Evolutionary conservation across 331 rosid genomes (phyloP), one percentile per base, ranked within the genome.

Genomic region (Prunus yedoensis): DNA sequence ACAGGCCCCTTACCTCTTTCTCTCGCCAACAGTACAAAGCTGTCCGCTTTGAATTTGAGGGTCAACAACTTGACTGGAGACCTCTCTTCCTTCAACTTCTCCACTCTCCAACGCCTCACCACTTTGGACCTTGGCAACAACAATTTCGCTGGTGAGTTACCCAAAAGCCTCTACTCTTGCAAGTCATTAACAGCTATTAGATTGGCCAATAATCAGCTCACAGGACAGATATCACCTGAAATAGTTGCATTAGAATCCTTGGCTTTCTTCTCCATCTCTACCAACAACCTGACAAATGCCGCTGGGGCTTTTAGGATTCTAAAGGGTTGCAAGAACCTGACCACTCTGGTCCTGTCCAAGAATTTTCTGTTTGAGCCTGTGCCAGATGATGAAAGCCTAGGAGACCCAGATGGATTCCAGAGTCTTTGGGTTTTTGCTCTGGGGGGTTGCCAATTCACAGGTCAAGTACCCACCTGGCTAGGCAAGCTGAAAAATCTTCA

Each of bases 391-490:
- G 43, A 38, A 6, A 38, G 43, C 43, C 2, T 6, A 6, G 43
- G 2, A 1, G 63, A 86, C 70, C 79, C 85, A 4, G 83, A 74
- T n/a, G 89, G 80, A 38, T 94, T 94, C 77, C 94, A 77, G 66
- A 85, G 75, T 30, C 78, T 94, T 20, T 92, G 84, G 74, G 80
- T 88, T 80, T 78, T 94, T 27, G 91, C 86, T 56, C 68, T 94
- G 0, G 1, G 38, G 38, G 38, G 38, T 32, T 32, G 38, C 38
- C 38, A 32, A 32, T 32, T 91, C 69, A 74, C 83, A 8, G 98
- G 98, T 59, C 77, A 70, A 81, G 77, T 94, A 50, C 97, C 98
- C 20, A 72, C 70, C 60, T 94, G 98, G 98, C 66, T 94, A 71
- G 56, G 27, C 21, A 88, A 85, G 47, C 89, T 94, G 45, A 79